Base-by-base conservation (phyloP, 139 green algal genomes). In the Dunaliella primolecta region DNA sequence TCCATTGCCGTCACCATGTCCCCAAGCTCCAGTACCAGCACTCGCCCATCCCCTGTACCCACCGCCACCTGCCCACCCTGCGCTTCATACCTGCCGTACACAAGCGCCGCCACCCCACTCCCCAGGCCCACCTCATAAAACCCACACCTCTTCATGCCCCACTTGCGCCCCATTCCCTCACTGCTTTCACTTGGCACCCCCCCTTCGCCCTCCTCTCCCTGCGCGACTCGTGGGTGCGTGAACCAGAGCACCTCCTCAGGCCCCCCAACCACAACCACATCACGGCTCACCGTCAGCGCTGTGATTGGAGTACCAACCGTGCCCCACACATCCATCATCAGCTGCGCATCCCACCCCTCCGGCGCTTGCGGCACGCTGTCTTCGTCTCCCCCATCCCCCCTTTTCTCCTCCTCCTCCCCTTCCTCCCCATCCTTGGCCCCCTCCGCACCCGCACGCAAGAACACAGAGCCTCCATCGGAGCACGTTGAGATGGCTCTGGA, bases 181-280 rank as follows among this genome's bases (percentile, higher is more conserved):
- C 46, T 64, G 46, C 46, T 64, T 15, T 25, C 46, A 15, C 46
- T 64, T 7, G 7, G 7, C 7, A 15, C 15, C 7, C 15, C 46
- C 46, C 15, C 46, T 25, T 64, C 7, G 46, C 46, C 46, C 7
- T 15, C 46, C 7, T 7, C 46, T 7, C 46, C 46, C 46, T 25
- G 7, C 15, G 46, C 46, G 7, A 25, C 46, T 7, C 15, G 46
- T 25, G 46, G 46, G 70, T 85, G 80, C 34, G 78, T 57, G 84
- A 79, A 84, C 80, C 80, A 84, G 1, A 64, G 55, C 56, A 86
- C 55, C 36, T 30, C 37, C 75, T 87, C 86, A 0, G 56, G 57
- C 11, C 75, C 80, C 0, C 55, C 70, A 2, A 89, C 86, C 25
- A 70, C 86, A 55, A 89, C 34, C 15, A 82, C 30, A 75, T 89